Evolutionary conservation across 306 rosid species (phyloP).

Genomic region (Senna siamea): DNA sequence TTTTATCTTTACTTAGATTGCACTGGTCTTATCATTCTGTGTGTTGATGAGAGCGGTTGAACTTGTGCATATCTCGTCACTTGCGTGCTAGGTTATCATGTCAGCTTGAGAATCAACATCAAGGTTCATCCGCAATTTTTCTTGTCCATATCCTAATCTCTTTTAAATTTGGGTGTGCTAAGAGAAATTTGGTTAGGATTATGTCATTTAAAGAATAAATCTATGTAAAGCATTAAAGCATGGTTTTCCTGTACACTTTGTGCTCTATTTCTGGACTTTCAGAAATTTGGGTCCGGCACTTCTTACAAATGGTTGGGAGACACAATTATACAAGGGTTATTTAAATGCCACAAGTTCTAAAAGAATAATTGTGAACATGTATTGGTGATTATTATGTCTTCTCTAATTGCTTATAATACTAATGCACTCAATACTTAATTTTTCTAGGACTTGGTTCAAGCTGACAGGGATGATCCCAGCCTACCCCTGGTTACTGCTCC

Average conservation of each 20-base stretch:
- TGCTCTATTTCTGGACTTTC: conserved; percentile 7
- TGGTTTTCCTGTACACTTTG: background rate
- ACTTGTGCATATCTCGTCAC: background rate
- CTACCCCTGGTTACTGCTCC: conserved; percentile 98
- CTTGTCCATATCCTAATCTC: background rate
- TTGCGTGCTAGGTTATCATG: background rate
- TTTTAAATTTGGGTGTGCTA: background rate
- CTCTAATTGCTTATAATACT: conserved; percentile 5
- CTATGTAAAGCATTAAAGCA: no score
- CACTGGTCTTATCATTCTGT: background rate
- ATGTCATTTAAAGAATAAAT: background rate
- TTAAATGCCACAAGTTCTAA: conserved; percentile 7
- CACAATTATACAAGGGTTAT: background rate
- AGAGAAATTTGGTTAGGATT: background rate
- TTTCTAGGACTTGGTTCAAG: conserved; percentile 77
- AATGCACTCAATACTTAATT: conserved; percentile 34
- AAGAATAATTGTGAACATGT: conserved; percentile 9
- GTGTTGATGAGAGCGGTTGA: background rate
- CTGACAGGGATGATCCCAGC: conserved; percentile 97
- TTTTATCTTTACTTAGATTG: background rate
- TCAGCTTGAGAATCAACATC: conserved; percentile 1
- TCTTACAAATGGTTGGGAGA: background rate
- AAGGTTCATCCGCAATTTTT: conserved; percentile 1
- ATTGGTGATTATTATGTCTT: conserved; percentile 23
- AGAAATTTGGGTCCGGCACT: background rate